A percentile compares a stretch with the other conserved stretches of the same genome.
Evolutionary conservation across 1,284 basidiomycete genomes (phyloP).

Genomic region (Schizophyllum commune): DNA sequence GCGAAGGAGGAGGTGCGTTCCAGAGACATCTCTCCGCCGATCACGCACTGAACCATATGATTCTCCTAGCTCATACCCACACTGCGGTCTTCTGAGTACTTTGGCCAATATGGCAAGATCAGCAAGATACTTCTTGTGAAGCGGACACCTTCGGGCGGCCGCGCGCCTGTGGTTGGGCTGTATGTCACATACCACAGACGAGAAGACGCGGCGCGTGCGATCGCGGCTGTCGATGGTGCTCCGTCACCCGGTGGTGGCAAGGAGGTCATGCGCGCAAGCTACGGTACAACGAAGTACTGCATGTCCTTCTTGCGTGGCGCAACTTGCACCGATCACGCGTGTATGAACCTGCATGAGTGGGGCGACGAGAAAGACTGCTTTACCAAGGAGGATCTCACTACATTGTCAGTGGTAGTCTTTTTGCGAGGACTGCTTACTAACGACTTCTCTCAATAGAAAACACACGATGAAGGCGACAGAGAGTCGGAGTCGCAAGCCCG

Average conservation of each 20-base stretch:
- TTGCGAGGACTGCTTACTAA: slow-evolving; percentile 10
- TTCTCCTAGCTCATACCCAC: slow-evolving; percentile 78
- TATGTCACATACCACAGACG: slow-evolving; percentile 96
- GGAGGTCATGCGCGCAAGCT: slow-evolving; percentile 85
- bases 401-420: slow-evolving; percentile 51
- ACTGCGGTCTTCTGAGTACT: slow-evolving; percentile 92
- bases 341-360: slow-evolving; percentile 96
- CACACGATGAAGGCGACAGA: slow-evolving; percentile 84
- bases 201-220: slow-evolving; percentile 92
- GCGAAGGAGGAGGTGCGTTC: slow-evolving; percentile 90
- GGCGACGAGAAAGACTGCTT: slow-evolving; percentile 98
- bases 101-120: slow-evolving; percentile 98
- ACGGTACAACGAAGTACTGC: slow-evolving; percentile 98
- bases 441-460: slow-evolving; percentile 43
- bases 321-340: slow-evolving; percentile 82
- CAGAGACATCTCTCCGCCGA: slow-evolving; percentile 12
- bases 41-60: slow-evolving; percentile 8
- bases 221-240: slow-evolving; percentile 89
- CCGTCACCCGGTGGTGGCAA: slow-evolving; percentile 74
- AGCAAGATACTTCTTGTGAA: slow-evolving; percentile 93
- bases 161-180: slow-evolving; percentile 78
- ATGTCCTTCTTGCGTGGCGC: slow-evolving; percentile 89
- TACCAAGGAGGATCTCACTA: slow-evolving; percentile 87
- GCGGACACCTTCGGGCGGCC: slow-evolving; percentile 70
- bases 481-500: slow-evolving; percentile 36